Percentiles rank a stretch among this genome's conserved stretches.
Conservation (phyloP, 2,329 filamentous ascomycete genomes). For the Trichoderma guizhouense region DNA sequence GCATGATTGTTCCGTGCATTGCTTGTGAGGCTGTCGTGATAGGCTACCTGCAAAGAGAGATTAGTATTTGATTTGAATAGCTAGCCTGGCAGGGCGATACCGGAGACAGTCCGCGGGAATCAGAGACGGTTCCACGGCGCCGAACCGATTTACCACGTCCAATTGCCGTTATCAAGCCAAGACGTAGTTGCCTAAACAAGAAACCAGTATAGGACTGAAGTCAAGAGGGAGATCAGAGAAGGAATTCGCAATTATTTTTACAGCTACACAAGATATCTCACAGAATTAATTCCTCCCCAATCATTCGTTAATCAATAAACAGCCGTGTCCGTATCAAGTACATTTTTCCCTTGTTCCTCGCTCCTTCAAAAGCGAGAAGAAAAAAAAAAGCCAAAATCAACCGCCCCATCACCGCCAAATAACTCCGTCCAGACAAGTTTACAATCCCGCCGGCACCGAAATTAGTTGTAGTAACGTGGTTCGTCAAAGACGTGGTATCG, state of each 20-base stretch:
- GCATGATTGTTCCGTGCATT: background rate
- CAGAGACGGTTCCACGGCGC: background rate
- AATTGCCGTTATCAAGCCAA: background rate
- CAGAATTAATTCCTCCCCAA: background rate
- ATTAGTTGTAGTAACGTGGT: conserved; percentile 65
- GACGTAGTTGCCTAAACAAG: background rate
- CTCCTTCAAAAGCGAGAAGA: background rate
- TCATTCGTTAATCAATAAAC: conserved; percentile 15
- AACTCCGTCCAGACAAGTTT: conserved; percentile 16
- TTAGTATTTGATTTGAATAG: background rate
- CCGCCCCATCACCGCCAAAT: conserved; percentile 9
- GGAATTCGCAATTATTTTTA: conserved; percentile 3
- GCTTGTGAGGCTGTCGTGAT: background rate
- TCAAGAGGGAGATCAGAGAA: background rate
- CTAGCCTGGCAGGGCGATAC: background rate
- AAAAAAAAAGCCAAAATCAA: background rate
- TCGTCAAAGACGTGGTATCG: conserved; percentile 93
- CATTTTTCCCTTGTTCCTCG: background rate
- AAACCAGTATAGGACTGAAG: background rate
- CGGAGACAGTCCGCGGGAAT: background rate
- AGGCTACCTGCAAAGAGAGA: background rate
- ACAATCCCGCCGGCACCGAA: conserved; percentile 7
- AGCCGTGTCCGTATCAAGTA: conserved; percentile 11
- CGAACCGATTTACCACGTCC: background rate
- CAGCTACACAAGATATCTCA: conserved; percentile 7